These are phyloP conservation scores for Neonectria ditissima DNA, from an alignment of 2,329 filamentous ascomycete genomes.

Conservation along the genomic window DNA sequence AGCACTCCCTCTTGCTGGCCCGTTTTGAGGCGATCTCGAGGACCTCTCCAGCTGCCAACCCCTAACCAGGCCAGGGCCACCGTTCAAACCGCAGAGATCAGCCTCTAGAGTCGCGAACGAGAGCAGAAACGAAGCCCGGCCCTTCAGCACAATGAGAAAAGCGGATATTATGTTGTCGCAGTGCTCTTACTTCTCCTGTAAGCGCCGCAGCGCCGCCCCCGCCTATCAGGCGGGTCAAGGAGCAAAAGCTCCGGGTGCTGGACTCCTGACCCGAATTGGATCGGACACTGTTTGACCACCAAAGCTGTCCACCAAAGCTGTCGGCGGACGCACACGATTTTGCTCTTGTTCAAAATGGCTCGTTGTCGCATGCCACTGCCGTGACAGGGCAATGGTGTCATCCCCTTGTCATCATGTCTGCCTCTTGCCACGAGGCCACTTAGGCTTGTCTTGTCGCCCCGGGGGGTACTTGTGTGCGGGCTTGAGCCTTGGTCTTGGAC, in stretches of 20 bases:
- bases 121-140: not conserved
- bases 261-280: conserved; percentile 41
- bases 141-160: conserved; percentile 28
- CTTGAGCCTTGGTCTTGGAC: conserved; percentile 4
- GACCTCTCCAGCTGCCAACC: conserved; percentile 13
- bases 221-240: conserved; percentile 48
- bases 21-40: conserved; percentile 21
- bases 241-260: conserved; percentile 51
- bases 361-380: conserved; percentile 40
- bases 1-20: not conserved
- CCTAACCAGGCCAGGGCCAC: conserved; percentile 19
- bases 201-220: conserved; percentile 47
- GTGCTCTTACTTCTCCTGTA: conserved; percentile 40
- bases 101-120: not conserved
- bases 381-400: conserved; percentile 32
- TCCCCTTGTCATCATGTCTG: conserved; percentile 39
- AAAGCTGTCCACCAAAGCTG: conserved; percentile 36
- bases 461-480: conserved; percentile 7
- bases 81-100: conserved; percentile 7
- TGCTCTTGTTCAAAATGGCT: conserved; percentile 49
- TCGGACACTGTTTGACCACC: conserved; percentile 46
- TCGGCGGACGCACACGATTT: conserved; percentile 45
- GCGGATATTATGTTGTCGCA: conserved; percentile 33
- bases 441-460: conserved; percentile 20
- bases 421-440: conserved; percentile 42